A percentile compares a stretch with the other conserved stretches of the same genome.
These are phyloP conservation scores for Oryza rufipogon DNA, from an alignment of 176 grass and related monocot species.

Conservation along the genomic window DNA sequence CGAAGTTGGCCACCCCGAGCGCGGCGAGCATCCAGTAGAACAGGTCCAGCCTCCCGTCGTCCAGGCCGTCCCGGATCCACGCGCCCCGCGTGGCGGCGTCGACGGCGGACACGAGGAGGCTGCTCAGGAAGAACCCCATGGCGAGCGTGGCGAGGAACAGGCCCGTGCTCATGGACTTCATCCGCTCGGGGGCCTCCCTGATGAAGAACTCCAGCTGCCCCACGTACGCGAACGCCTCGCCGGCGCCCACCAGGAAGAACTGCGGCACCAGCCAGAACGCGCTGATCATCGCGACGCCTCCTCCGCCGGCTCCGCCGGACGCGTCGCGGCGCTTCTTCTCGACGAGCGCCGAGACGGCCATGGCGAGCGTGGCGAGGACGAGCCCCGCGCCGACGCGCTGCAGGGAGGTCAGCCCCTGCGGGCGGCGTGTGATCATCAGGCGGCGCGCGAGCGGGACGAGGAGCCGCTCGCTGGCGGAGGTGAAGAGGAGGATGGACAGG, in stretches of 20 bases:
- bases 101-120: slow-evolving; percentile 44
- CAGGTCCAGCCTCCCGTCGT: slow-evolving; percentile 50
- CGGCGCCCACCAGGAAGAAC: slow-evolving; percentile 67
- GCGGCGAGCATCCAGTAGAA: slow-evolving; percentile 73
- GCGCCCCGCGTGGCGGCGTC: slow-evolving; percentile 40
- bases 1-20: slow-evolving; percentile 53
- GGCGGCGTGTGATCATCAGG: slow-evolving; percentile 35
- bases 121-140: slow-evolving; percentile 73
- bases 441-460: slow-evolving; percentile 54
- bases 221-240: slow-evolving; percentile 78
- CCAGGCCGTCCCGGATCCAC: slow-evolving; percentile 50
- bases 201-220: slow-evolving; percentile 80
- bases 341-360: slow-evolving; percentile 51
- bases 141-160: slow-evolving; percentile 58
- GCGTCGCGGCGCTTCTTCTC: slow-evolving; percentile 43
- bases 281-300: neutral
- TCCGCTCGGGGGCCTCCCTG: slow-evolving; percentile 58
- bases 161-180: slow-evolving; percentile 80
- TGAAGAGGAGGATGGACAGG: slow-evolving; percentile 71
- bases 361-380: slow-evolving; percentile 49
- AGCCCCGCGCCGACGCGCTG: slow-evolving; percentile 61
- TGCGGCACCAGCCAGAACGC: slow-evolving; percentile 67
- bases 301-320: neutral
- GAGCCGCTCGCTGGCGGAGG: slow-evolving; percentile 64
- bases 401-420: slow-evolving; percentile 55